Percentiles rank a stretch among this genome's conserved stretches.
phyloP scores from a whole-genome alignment of 1,284 basidiomycete genomes.

The Bondarzewia mesenterica region DNA sequence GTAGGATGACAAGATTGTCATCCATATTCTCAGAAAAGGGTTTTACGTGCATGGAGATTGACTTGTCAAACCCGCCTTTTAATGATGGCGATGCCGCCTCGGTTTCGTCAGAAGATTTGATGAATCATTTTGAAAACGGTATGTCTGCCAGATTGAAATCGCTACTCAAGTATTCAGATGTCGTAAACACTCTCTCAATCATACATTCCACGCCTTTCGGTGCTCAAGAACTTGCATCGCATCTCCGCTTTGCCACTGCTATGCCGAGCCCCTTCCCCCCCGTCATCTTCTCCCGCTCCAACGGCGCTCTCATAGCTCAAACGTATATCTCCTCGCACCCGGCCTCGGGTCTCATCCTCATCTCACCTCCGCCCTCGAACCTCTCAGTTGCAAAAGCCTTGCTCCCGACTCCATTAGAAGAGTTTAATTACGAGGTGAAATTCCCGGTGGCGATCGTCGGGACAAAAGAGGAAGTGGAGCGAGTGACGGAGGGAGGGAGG shows the following conservation, averaged over 20 bases:
- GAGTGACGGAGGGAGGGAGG: not conserved
- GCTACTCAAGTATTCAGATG: not conserved
- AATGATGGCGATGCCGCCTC: conserved; percentile 18
- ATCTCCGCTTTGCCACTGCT: conserved; percentile 24
- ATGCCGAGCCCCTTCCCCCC: conserved; percentile 55
- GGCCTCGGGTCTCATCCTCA: conserved; percentile 50
- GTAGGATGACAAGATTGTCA: conserved; percentile 32
- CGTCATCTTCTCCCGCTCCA: conserved; percentile 46
- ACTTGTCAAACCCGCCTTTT: conserved; percentile 33
- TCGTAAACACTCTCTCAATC: no score
- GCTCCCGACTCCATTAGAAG: conserved; percentile 33
- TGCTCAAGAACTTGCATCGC: conserved; percentile 35
- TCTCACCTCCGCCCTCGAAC: conserved; percentile 46
- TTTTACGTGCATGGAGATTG: conserved; percentile 50
- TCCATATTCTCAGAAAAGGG: conserved; percentile 49
- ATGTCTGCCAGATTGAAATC: not conserved
- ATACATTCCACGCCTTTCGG: not conserved
- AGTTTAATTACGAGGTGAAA: conserved; percentile 54
- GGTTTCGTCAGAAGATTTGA: conserved; percentile 9
- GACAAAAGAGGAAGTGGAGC: conserved; percentile 10
- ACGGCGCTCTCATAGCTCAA: conserved; percentile 50
- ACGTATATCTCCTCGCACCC: conserved; percentile 61
- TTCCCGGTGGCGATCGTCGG: conserved; percentile 56
- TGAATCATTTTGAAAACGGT: not conserved
- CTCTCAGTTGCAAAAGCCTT: conserved; percentile 20